Conservation (phyloP, 495 filamentous ascomycete genomes). For the Viridothelium virens region DNA sequence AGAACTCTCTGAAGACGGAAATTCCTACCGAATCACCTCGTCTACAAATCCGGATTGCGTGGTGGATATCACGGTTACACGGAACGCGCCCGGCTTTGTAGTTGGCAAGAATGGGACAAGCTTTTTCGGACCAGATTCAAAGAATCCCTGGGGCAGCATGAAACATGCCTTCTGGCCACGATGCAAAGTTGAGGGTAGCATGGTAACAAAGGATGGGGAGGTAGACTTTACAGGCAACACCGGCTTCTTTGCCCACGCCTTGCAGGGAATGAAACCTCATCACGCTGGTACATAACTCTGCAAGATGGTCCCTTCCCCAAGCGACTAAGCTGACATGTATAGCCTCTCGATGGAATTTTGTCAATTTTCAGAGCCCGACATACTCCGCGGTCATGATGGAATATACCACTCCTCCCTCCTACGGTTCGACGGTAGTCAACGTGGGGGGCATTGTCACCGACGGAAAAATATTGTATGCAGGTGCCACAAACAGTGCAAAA, state of each 20-base stretch:
- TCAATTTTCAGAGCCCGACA: conserved; percentile 78
- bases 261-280: conserved; percentile 99
- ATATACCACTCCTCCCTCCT: conserved; percentile 89
- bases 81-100: conserved; percentile 69
- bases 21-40: conserved; percentile 76
- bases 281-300: conserved; percentile 59
- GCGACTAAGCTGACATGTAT: conserved; percentile 15
- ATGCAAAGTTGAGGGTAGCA: conserved; percentile 68
- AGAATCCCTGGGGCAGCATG: conserved; percentile 86
- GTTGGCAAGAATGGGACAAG: conserved; percentile 80
- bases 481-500: conserved; percentile 43
- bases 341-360: conserved; percentile 91
- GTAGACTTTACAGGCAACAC: conserved; percentile 66
- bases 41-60: conserved; percentile 64
- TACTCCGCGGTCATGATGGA: conserved; percentile 92
- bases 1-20: conserved; percentile 75
- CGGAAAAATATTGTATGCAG: conserved; percentile 68
- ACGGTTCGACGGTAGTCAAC: conserved; percentile 78
- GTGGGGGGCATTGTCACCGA: conserved; percentile 77
- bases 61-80: conserved; percentile 76
- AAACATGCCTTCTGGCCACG: conserved; percentile 89
- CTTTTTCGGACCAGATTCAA: conserved; percentile 73
- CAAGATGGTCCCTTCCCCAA: not conserved
- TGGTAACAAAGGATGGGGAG: conserved; percentile 76
- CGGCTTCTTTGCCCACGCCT: conserved; percentile 68